phyloP scores from a whole-genome alignment of 2,329 filamentous ascomycete species.

The Verticillium alfalfae region DNA sequence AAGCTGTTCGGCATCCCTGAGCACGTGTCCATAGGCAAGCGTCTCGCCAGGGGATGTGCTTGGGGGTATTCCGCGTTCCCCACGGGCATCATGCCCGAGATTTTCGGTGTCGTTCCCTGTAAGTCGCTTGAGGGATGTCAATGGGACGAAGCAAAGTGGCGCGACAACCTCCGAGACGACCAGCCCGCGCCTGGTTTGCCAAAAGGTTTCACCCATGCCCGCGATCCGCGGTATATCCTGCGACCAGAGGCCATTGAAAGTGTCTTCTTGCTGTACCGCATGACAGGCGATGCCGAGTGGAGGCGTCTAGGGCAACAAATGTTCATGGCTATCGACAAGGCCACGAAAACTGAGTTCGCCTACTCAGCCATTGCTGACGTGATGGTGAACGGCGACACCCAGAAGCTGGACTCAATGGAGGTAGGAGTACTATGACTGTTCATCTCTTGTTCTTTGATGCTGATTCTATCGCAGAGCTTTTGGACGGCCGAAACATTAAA shows the following conservation, averaged over 20 bases:
- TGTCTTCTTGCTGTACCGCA: constrained; percentile 47
- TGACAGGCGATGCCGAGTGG: constrained; percentile 40
- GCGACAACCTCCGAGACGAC: background rate
- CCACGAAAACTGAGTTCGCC: constrained; percentile 39
- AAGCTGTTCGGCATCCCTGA: constrained; percentile 32
- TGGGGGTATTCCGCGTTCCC: constrained; percentile 42
- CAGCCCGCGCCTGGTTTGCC: background rate
- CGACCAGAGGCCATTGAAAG: constrained; percentile 47
- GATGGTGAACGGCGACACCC: constrained; percentile 26
- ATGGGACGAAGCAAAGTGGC: background rate
- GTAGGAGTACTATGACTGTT: background rate
- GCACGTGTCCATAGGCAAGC: constrained; percentile 36
- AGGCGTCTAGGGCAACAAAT: constrained; percentile 48
- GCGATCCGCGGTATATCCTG: constrained; percentile 43
- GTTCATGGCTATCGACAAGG: constrained; percentile 39
- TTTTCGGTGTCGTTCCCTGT: constrained; percentile 36
- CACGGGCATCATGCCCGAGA: constrained; percentile 48
- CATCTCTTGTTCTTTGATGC: background rate
- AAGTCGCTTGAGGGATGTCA: background rate
- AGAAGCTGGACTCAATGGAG: background rate
- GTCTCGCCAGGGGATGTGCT: constrained; percentile 44
- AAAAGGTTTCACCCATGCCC: constrained; percentile 58
- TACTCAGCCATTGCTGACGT: constrained; percentile 44
- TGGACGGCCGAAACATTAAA: constrained; percentile 71
- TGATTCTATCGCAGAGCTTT: constrained; percentile 47